Evolutionary conservation across 2,329 filamentous ascomycete species (phyloP).

Genomic region (Colletotrichum camelliae): DNA sequence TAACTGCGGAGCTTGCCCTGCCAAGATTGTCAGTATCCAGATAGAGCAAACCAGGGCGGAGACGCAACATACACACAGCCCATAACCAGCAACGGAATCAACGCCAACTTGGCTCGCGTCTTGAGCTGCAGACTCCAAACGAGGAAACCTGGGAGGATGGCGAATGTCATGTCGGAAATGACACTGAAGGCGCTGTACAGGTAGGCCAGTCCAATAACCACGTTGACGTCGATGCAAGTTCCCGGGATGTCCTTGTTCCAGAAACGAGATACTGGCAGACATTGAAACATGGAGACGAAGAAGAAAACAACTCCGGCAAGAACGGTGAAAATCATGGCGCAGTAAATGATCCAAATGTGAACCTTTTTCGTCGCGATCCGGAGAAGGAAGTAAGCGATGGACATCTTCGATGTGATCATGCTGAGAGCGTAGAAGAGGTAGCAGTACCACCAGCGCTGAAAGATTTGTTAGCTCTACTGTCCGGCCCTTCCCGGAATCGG

Average conservation of each 20-base stretch:
- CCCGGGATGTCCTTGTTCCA: conserved; percentile 41
- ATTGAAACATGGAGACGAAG: conserved; percentile 46
- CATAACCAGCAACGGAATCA: conserved; percentile 59
- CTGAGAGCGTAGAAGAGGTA: conserved; percentile 40
- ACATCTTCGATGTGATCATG: conserved; percentile 45
- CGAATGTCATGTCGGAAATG: conserved; percentile 56
- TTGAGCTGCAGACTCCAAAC: conserved; percentile 62
- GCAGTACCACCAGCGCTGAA: conserved; percentile 42
- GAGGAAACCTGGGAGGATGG: conserved; percentile 57
- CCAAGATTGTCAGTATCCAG: not conserved
- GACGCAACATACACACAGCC: conserved; percentile 51
- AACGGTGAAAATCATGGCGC: conserved; percentile 39
- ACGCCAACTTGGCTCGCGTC: conserved; percentile 51
- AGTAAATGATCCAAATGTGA: conserved; percentile 41
- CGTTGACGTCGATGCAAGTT: conserved; percentile 41
- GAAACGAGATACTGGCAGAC: conserved; percentile 43
- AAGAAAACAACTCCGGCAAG: conserved; percentile 43
- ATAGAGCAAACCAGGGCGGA: too few relatives aligned
- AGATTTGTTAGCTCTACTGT: conserved; percentile 7
- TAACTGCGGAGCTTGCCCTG: conserved; percentile 50
- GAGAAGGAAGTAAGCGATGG: conserved; percentile 47
- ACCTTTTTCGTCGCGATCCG: conserved; percentile 40
- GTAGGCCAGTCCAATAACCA: conserved; percentile 58
- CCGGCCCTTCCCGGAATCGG: conserved; percentile 21
- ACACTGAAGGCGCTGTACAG: conserved; percentile 56